Conservation (phyloP, 2,329 filamentous ascomycete species). For the Incumbomyces lentus region DNA sequence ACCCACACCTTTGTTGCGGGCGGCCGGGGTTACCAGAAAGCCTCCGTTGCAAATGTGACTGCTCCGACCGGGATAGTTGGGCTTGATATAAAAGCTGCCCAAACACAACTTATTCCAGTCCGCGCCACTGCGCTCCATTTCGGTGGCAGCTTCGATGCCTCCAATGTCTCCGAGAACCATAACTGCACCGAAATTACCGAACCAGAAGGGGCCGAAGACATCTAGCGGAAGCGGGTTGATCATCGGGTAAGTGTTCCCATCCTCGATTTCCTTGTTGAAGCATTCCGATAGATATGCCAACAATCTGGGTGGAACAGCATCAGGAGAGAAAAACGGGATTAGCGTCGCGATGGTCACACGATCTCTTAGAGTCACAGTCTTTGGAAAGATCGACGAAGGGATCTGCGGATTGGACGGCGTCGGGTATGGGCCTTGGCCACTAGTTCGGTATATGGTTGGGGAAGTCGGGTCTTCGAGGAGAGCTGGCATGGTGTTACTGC, state of each 20-base stretch:
- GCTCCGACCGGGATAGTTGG: constrained; percentile 82
- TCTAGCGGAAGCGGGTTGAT: constrained; percentile 63
- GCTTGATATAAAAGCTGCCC: constrained; percentile 88
- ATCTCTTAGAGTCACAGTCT: constrained; percentile 73
- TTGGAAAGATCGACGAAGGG: constrained; percentile 58
- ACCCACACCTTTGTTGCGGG: constrained; percentile 63
- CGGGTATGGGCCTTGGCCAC: constrained; percentile 56
- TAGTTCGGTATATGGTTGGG: constrained; percentile 59
- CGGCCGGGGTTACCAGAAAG: constrained; percentile 63
- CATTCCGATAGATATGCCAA: constrained; percentile 70
- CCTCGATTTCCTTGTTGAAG: constrained; percentile 81
- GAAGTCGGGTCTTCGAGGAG: constrained; percentile 67
- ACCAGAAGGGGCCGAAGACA: constrained; percentile 75
- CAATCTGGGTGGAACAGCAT: constrained; percentile 65
- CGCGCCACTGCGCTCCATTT: constrained; percentile 42
- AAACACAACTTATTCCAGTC: constrained; percentile 76
- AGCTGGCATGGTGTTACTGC: constrained; percentile 51
- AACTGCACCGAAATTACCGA: constrained; percentile 78
- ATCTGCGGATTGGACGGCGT: constrained; percentile 52
- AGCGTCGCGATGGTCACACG: constrained; percentile 74
- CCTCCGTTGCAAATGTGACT: constrained; percentile 76
- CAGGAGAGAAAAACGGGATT: constrained; percentile 67
- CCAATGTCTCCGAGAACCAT: constrained; percentile 74
- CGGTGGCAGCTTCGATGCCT: constrained; percentile 44
- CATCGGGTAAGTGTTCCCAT: constrained; percentile 88